phyloP scores from a whole-genome alignment of 345 rosid species.

The Eucalyptus camaldulensis region DNA sequence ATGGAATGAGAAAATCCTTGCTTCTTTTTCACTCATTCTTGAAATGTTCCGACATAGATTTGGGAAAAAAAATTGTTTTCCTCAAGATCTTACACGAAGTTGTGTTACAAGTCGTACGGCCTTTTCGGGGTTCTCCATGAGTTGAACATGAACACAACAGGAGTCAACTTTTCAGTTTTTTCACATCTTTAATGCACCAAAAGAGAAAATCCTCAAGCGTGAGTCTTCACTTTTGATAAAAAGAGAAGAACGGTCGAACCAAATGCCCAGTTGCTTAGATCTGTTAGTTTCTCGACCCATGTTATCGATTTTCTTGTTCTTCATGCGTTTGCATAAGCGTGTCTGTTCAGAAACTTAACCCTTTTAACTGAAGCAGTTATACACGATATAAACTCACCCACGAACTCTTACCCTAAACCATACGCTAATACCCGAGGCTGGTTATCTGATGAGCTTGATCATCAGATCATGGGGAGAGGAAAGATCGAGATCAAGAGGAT shows the following conservation, averaged over 20 bases:
- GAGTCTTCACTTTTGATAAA: neutral
- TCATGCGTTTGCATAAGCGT: neutral
- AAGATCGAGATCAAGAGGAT: slow-evolving; percentile 97
- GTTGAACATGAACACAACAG: neutral
- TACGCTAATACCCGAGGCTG: neutral
- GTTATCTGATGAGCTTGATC: neutral
- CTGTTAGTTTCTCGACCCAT: neutral
- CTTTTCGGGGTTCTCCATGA: neutral
- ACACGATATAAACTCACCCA: neutral
- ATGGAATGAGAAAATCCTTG: neutral
- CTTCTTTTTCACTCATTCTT: neutral
- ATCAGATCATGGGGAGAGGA: slow-evolving; percentile 70
- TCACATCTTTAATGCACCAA: neutral
- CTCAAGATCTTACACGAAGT: neutral
- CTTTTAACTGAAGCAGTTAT: neutral
- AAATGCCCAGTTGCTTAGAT: neutral
- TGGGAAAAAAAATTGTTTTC: neutral
- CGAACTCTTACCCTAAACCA: neutral
- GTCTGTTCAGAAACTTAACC: neutral
- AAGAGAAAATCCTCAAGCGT: neutral
- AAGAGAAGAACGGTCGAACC: neutral
- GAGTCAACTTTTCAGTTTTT: neutral
- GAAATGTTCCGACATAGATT: neutral
- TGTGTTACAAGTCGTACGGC: neutral
- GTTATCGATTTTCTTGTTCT: neutral